Evolutionary conservation across 2,329 filamentous ascomycete species (phyloP), one percentile per base, ranked within the genome.

Genomic region (Diaporthe ilicicola): DNA sequence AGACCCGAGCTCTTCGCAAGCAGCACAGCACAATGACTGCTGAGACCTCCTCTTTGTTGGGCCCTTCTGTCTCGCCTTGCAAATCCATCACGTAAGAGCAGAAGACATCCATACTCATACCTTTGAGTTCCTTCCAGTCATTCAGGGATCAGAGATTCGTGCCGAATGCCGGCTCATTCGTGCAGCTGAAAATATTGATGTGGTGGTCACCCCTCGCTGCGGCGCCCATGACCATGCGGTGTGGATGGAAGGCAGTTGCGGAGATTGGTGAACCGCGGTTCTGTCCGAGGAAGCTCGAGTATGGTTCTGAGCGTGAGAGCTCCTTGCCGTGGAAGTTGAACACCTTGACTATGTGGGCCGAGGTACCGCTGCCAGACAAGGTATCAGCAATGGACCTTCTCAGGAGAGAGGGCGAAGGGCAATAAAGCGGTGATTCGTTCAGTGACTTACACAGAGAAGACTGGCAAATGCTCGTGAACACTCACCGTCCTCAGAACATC

Each of bases 391-490:
- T 39, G 65, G 53, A 32, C 27, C n/a, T 7, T 22, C 15, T n/a
- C n/a, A 24, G 22, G 19, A 34, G 24, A 24, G 24, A 9, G 22
- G 10, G 24, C 24, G 12, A 67, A 55, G 50, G 27, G 42, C 17
- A 53, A 44, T 24, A 13, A 6, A 17, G 17, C 5, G 9, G 8
- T 3, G 39, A 6, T 29, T 10, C 24, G 53, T 32, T 32, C 8
- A 42, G 66, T 51, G n/a, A 90, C 92, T 87, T 91, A 95, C 92
- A 95, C 90, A 76, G 94, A 94, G 84, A 99, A 98, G 15, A 99
- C 95, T 32, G 96, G 96, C 67, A 97, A 90, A 81, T 99, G 96
- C 81, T 99, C 96, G 80, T 99, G 96, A 51, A 96, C 95, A 79
- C 93, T 96, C 70, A 97, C 88, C 22, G 94, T 97, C 69, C 94